A percentile compares a stretch with the other conserved stretches of the same genome.
Evolutionary conservation across 1,139 yeast species (phyloP).

Genomic region (Nakaseomyces delphensis): DNA sequence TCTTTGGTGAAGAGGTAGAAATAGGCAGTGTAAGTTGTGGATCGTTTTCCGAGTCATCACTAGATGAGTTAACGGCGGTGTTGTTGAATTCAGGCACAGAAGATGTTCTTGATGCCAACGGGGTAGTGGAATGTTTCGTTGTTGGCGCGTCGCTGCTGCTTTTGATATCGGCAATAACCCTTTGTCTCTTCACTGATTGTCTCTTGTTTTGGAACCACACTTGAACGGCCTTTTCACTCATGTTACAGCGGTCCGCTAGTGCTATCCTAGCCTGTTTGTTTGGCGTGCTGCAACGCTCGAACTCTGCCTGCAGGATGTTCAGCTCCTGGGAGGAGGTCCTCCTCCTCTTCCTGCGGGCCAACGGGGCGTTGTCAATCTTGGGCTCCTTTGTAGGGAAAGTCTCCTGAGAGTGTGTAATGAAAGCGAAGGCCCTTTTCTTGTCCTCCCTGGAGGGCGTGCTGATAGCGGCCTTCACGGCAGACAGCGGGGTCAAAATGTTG

Average conservation of each 20-base stretch:
- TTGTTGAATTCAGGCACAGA: conserved; percentile 7
- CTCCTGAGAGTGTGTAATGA: conserved; percentile 83
- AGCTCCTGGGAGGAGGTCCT: conserved; percentile 88
- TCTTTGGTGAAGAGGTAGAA: conserved; percentile 11
- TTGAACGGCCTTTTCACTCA: conserved; percentile 97
- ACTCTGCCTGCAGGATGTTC: conserved; percentile 70
- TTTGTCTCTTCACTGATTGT: conserved; percentile 56
- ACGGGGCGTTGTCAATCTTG: conserved; percentile 74
- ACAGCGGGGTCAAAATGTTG: conserved; percentile 23
- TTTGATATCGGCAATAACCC: conserved; percentile 5
- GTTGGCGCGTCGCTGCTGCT: background rate
- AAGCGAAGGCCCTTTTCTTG: conserved; percentile 57
- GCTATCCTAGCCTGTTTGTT: conserved; percentile 63
- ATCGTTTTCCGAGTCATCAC: conserved; percentile 6
- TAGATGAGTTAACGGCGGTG: background rate
- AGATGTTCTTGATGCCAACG: conserved; percentile 10
- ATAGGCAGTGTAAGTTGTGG: conserved; percentile 5
- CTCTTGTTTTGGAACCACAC: conserved; percentile 97
- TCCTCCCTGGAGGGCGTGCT: conserved; percentile 20
- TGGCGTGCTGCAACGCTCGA: conserved; percentile 70
- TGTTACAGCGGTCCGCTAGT: conserved; percentile 69
- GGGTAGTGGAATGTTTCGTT: conserved; percentile 9
- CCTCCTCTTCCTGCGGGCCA: conserved; percentile 89
- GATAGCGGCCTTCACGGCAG: conserved; percentile 23
- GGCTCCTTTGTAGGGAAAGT: conserved; percentile 83